Percentiles rank a stretch among this genome's conserved stretches.
phyloP scores from a whole-genome alignment of 2,329 filamentous ascomycete species.

The Botrytis squamosa region DNA sequence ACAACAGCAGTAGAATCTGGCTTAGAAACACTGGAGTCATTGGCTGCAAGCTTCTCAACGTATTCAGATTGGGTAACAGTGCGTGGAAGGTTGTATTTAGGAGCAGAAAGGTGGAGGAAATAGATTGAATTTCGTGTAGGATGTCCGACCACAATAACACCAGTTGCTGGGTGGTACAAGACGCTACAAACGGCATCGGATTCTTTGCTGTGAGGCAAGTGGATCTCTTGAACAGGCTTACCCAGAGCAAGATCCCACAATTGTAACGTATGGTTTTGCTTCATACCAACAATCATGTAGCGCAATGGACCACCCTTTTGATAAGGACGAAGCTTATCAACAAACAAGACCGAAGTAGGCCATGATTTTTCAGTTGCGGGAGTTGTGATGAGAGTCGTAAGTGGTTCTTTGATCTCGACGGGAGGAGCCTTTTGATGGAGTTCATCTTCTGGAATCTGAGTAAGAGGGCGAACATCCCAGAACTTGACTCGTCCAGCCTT shows the following conservation, averaged over 20 bases:
- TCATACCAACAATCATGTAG: constrained; percentile 96
- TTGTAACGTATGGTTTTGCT: constrained; percentile 98
- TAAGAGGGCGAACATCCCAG: constrained; percentile 90
- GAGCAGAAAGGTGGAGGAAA: constrained; percentile 92
- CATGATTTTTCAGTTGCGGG: constrained; percentile 90
- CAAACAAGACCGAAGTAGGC: constrained; percentile 92
- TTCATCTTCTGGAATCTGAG: constrained; percentile 41
- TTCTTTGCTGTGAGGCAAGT: constrained; percentile 92
- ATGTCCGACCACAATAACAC: constrained; percentile 92
- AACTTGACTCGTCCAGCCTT: constrained; percentile 96
- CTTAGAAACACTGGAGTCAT: constrained; percentile 71
- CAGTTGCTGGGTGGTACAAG: constrained; percentile 86
- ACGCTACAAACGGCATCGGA: constrained; percentile 98
- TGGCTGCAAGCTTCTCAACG: constrained; percentile 72
- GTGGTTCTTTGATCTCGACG: constrained; percentile 78
- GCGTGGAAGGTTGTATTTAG: constrained; percentile 79
- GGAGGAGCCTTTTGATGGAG: constrained; percentile 36
- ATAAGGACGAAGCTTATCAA: constrained; percentile 94
- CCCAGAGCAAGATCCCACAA: constrained; percentile 95
- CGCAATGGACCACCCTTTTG: constrained; percentile 84
- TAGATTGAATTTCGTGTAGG: constrained; percentile 97
- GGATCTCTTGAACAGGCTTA: constrained; percentile 95
- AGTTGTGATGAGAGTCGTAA: constrained; percentile 84
- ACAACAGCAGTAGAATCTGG: constrained; percentile 96
- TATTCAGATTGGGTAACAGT: constrained; percentile 85